Base-by-base conservation (phyloP, 2,329 filamentous ascomycete species). In the Dactylellina parvicollis region DNA sequence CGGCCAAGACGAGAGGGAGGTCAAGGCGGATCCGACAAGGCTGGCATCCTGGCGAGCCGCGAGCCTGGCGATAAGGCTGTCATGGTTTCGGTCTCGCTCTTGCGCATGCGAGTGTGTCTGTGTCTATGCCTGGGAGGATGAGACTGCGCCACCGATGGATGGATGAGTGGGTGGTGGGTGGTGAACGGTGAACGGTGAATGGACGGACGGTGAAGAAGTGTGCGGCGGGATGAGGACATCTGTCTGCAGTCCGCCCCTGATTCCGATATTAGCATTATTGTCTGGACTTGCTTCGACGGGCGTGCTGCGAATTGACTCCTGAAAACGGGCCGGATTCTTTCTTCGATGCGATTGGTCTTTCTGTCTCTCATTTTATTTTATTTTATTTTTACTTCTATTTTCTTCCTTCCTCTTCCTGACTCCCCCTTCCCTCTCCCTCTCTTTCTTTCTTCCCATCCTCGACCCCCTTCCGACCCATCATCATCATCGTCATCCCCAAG, bases 21-120 rank as follows among this genome's bases (percentile, higher is more conserved):
- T 52, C 59, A 64, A 20, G 59, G 59, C 59, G 59, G 59, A 42
- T 49, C 14, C 20, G 9, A 22, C 36, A 50, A 22, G 56, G 24
- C 7, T 36, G 12, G 20, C 40, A 47, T 20, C 26, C 38, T 38
- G 42, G 57, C 44, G 20, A n/a, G 42, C 44, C 24, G 57, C 12
- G 40, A 46, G 49, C 22, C 49, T 26, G 49, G 30, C 10, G 60
- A n/a, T 28, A 55, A 64, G 61, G 61, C 61, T 56, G 50, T 20
- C 59, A 64, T 64, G 59, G 36, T 46, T 32, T 28, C 22, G 30
- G 42, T 40, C 16, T 14, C 28, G 47, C 30, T 36, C n/a, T 20
- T 22, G 47, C 44, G 22, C 9, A 28, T n/a, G n/a, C 12, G 30
- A 34, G 30, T 34, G 30, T 34, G 5, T 34, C 12, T 34, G 5